A percentile compares a stretch with the other conserved stretches of the same genome.
These are phyloP conservation scores for Nicotiana noctiflora DNA, from an alignment of 257 asterid species.

Conservation along the genomic window DNA sequence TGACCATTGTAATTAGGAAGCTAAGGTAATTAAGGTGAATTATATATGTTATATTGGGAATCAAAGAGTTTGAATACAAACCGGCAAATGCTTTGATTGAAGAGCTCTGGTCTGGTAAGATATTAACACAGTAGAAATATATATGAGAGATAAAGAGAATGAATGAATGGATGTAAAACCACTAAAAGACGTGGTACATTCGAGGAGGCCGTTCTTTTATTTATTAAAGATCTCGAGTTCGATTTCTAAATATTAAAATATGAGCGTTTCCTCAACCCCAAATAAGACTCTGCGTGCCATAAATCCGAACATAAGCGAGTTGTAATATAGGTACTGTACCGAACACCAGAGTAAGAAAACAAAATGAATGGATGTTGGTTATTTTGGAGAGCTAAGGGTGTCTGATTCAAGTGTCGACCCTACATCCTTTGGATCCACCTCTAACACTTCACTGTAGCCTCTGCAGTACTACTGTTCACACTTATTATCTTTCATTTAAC, in stretches of 20 bases:
- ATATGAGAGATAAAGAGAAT: not conserved
- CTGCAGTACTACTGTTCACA: constrained; percentile 28
- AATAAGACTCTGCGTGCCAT: accelerated
- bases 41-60: constrained; percentile 29
- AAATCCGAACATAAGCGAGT: no score
- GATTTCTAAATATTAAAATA: no score
- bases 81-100: constrained; percentile 66
- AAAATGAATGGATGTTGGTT: not conserved
- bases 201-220: accelerated
- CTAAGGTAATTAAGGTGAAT: not conserved
- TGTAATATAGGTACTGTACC: no score
- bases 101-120: constrained; percentile 60
- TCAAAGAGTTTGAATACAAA: constrained; percentile 24
- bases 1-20: constrained; percentile 5
- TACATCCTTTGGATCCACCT: not conserved
- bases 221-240: no score
- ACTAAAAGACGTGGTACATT: no score
- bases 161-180: not conserved
- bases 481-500: not conserved
- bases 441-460: constrained; percentile 3
- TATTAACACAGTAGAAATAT: constrained; percentile 10
- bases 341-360: no score
- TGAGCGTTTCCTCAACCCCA: no score
- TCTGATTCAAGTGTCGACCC: not conserved
- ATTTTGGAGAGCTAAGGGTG: not conserved